Conservation (phyloP, 2,329 filamentous ascomycete species). For the Cytospora mali region DNA sequence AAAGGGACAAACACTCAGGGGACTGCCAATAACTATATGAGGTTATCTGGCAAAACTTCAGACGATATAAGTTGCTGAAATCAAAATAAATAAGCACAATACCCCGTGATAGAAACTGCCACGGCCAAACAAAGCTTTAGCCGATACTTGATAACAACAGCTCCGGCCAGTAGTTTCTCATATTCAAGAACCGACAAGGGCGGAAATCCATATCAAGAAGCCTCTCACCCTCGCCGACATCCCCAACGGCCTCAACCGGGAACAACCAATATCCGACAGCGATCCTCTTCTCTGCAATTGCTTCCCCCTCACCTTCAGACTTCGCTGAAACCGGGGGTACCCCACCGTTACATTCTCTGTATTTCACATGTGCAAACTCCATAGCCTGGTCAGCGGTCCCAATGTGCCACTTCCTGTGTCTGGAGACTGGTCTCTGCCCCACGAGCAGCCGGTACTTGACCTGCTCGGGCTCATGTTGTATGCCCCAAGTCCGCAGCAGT, state of each 20-base stretch:
- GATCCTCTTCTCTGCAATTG: background rate
- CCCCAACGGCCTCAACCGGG: constrained; percentile 11
- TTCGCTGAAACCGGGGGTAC: background rate
- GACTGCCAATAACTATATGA: background rate
- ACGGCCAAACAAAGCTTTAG: background rate
- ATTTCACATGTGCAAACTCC: background rate
- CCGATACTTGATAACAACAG: background rate
- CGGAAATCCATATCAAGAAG: constrained; percentile 9
- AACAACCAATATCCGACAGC: constrained; percentile 23
- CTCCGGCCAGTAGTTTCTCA: constrained; percentile 16
- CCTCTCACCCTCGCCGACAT: constrained; percentile 9
- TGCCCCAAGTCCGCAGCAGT: constrained; percentile 14
- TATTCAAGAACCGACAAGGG: constrained; percentile 5
- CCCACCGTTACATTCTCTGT: background rate
- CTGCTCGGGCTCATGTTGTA: background rate
- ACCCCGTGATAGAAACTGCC: background rate
- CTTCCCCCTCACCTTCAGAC: background rate
- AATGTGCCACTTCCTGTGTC: background rate
- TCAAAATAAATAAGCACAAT: background rate
- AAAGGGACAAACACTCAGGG: background rate
- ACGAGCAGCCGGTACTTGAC: constrained; percentile 18
- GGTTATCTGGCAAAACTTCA: too few species aligned
- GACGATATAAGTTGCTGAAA: too few species aligned
- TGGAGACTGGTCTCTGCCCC: background rate
- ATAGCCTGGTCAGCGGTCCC: background rate